Conservation (phyloP, 192 early-diverging fungal species). For the Coemansia erecta region DNA sequence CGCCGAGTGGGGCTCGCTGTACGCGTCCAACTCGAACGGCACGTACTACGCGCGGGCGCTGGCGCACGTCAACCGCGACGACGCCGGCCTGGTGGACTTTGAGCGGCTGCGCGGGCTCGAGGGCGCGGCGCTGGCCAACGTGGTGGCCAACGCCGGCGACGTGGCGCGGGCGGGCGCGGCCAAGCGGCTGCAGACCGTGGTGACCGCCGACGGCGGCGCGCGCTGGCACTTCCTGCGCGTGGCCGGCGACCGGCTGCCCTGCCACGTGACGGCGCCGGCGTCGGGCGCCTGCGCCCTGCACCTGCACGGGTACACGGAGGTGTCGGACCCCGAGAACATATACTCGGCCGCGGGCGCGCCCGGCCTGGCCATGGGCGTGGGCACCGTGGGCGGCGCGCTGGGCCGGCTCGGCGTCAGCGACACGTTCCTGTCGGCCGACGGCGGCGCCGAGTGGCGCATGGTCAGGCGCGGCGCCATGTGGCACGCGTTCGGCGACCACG, state of each 20-base stretch:
- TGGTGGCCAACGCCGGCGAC: constrained; percentile 65
- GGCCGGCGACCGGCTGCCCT: constrained; percentile 21
- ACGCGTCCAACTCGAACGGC: constrained; percentile 89
- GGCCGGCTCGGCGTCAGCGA: constrained; percentile 65
- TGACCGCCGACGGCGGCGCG: constrained; percentile 82
- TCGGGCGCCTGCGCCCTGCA: constrained; percentile 66
- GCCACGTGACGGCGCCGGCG: constrained; percentile 42
- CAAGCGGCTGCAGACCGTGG: constrained; percentile 65
- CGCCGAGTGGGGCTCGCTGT: constrained; percentile 79
- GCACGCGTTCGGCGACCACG: constrained; percentile 93
- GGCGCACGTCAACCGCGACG: constrained; percentile 71
- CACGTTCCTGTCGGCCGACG: constrained; percentile 87
- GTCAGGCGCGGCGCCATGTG: constrained; percentile 83
- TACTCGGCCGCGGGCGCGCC: constrained; percentile 79
- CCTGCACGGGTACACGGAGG: constrained; percentile 86
- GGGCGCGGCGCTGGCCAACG: constrained; percentile 82
- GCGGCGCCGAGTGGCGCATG: constrained; percentile 80
- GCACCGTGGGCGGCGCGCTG: constrained; percentile 79
- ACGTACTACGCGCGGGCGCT: constrained; percentile 73
- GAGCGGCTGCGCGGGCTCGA: constrained; percentile 83
- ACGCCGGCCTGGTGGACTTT: constrained; percentile 83
- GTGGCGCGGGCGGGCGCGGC: constrained; percentile 51
- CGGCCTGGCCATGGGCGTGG: constrained; percentile 88
- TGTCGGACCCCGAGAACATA: constrained; percentile 69
- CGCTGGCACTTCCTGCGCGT: constrained; percentile 60